Evolutionary conservation across 2,329 filamentous ascomycete species (phyloP).

Genomic region (Akanthomyces uredinophilus): DNA sequence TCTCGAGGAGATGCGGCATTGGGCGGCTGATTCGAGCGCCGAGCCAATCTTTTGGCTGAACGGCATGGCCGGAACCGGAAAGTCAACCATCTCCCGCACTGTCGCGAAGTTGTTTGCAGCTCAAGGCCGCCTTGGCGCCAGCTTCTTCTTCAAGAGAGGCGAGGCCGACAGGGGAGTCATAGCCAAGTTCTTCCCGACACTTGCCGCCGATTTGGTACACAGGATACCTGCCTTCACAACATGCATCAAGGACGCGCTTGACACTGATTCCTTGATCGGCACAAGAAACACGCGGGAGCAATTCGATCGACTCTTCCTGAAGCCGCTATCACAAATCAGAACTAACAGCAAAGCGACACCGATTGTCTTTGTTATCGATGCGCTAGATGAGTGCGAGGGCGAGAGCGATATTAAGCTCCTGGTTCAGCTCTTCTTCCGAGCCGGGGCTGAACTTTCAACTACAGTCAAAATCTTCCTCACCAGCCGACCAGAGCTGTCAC

Average conservation of each 20-base stretch:
- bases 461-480: slow-evolving; percentile 35
- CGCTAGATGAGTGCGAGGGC: slow-evolving; percentile 10
- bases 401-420: background rate
- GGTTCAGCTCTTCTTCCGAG: slow-evolving; percentile 9
- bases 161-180: slow-evolving; percentile 32
- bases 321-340: background rate
- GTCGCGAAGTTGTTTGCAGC: slow-evolving; percentile 19
- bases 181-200: slow-evolving; percentile 32
- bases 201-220: slow-evolving; percentile 28
- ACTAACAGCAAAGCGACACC: slow-evolving; percentile 12
- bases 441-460: slow-evolving; percentile 18
- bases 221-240: too few species aligned
- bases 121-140: slow-evolving; percentile 18
- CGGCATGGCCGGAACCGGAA: slow-evolving; percentile 19
- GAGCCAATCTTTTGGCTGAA: slow-evolving; percentile 28
- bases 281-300: background rate
- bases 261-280: background rate
- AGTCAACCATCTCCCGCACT: slow-evolving; percentile 29
- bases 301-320: background rate
- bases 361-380: slow-evolving; percentile 5
- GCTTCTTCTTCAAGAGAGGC: slow-evolving; percentile 25
- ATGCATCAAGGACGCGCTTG: background rate
- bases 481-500: slow-evolving; percentile 35
- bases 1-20: slow-evolving; percentile 22
- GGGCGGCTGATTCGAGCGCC: slow-evolving; percentile 19